Evolutionary conservation across 2,329 filamentous ascomycete genomes (phyloP).

Genomic region (Botrytis hyacinthi): DNA sequence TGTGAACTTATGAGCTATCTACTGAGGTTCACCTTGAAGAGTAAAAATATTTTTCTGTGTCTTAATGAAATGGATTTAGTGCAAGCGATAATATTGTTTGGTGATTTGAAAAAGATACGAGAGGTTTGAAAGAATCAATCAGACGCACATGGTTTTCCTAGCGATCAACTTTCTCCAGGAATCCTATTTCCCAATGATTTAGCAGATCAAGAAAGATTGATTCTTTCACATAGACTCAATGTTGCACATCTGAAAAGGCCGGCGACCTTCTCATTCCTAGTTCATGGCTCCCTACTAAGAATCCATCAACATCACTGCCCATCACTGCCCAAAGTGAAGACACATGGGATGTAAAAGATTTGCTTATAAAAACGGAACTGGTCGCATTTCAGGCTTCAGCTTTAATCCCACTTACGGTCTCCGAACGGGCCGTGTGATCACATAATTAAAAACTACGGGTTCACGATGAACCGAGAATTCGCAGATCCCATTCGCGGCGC

Average conservation of each 20-base stretch:
- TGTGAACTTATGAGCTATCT: background rate
- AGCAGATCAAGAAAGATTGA: background rate
- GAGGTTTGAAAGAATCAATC: background rate
- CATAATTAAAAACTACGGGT: background rate
- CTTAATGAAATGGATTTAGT: background rate
- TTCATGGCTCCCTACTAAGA: background rate
- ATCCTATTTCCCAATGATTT: no score
- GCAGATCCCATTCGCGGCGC: background rate
- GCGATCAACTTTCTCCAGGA: background rate
- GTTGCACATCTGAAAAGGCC: background rate
- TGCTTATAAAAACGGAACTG: background rate
- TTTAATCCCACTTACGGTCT: background rate
- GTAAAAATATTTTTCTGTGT: no score
- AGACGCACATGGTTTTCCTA: background rate
- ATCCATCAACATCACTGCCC: background rate
- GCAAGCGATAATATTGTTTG: background rate
- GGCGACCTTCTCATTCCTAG: background rate
- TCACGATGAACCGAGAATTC: background rate
- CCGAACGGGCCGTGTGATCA: background rate
- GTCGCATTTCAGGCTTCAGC: background rate
- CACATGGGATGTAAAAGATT: background rate
- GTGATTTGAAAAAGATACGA: background rate
- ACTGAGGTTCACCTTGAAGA: rapidly evolving
- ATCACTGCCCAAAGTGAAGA: background rate
- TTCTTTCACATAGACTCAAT: background rate